A percentile compares a stretch with the other conserved stretches of the same genome.
These are phyloP conservation scores for Thielaviopsis cerberus DNA, from an alignment of 2,329 filamentous ascomycete species.

Conservation along the genomic window DNA sequence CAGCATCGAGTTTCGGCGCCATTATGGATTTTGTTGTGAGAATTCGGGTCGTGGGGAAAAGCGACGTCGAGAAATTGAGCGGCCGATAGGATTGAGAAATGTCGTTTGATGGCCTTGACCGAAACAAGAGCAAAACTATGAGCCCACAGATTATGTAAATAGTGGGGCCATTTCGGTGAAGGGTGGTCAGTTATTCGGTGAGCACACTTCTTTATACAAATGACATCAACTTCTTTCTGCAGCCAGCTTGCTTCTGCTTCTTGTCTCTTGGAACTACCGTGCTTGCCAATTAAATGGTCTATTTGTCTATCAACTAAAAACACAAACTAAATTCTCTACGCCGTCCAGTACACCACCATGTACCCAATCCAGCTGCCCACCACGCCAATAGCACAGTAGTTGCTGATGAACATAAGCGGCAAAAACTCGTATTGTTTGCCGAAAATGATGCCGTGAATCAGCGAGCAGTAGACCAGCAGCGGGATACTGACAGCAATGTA, in stretches of 20 bases:
- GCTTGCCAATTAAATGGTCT: no score
- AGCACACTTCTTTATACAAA: neutral
- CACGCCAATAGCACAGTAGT: constrained; percentile 85
- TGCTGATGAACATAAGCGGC: constrained; percentile 91
- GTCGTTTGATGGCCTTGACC: neutral
- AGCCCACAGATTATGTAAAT: neutral
- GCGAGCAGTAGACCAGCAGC: constrained; percentile 70
- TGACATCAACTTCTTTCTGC: neutral
- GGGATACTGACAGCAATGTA: constrained; percentile 85
- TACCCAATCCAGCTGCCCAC: constrained; percentile 92
- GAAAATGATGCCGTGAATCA: constrained; percentile 69
- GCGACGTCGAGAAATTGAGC: neutral
- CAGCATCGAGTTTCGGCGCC: constrained; percentile 12
- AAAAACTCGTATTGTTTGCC: constrained; percentile 72
- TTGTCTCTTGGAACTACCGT: no score
- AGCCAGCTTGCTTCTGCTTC: neutral
- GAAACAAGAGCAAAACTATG: neutral
- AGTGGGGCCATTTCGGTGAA: neutral
- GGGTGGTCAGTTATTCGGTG: neutral
- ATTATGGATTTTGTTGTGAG: constrained; percentile 1
- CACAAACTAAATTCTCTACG: constrained; percentile 17
- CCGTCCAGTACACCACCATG: constrained; percentile 71
- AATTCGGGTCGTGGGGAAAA: neutral
- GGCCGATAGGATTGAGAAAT: neutral
- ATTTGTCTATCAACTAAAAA: constrained; percentile 9